These are phyloP conservation scores for Corynespora cassiicola DNA, from an alignment of 2,329 filamentous ascomycete species.

Conservation along the genomic window DNA sequence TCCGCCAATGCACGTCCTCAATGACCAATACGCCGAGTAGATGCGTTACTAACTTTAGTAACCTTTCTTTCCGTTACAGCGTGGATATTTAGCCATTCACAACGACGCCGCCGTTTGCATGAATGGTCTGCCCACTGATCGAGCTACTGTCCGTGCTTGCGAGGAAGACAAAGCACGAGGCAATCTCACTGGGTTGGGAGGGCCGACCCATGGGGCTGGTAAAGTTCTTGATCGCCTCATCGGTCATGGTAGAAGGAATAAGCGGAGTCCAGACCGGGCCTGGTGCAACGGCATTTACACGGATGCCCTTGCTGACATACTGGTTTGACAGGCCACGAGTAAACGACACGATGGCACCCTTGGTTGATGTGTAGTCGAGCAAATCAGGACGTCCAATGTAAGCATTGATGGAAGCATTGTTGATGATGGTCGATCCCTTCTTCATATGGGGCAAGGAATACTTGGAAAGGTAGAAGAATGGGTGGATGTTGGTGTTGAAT, in stretches of 20 bases:
- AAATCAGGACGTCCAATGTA: constrained; percentile 82
- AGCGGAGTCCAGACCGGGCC: constrained; percentile 62
- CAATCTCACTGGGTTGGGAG: constrained; percentile 81
- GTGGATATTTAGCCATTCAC: constrained; percentile 39
- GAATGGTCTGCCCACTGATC: constrained; percentile 75
- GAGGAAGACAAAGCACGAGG: constrained; percentile 81
- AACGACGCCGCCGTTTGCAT: constrained; percentile 59
- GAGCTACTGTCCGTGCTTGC: constrained; percentile 76
- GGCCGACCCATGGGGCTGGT: constrained; percentile 77
- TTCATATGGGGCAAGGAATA: constrained; percentile 78
- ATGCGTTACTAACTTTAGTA: neutral
- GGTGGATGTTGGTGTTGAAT: constrained; percentile 84
- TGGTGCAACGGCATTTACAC: constrained; percentile 78
- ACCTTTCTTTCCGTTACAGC: neutral
- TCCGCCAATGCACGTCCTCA: too few relatives aligned
- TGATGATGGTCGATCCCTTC: constrained; percentile 79
- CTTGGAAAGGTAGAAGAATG: constrained; percentile 81
- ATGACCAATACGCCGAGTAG: too few relatives aligned
- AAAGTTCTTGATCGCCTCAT: constrained; percentile 74
- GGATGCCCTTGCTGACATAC: constrained; percentile 73
- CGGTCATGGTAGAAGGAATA: constrained; percentile 50
- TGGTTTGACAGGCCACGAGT: constrained; percentile 80
- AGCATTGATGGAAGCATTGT: constrained; percentile 83
- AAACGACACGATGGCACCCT: constrained; percentile 80
- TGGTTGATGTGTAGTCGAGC: constrained; percentile 81